phyloP scores from a whole-genome alignment of 2,329 filamentous ascomycete species.

The Conoideocrella luteorostrata region DNA sequence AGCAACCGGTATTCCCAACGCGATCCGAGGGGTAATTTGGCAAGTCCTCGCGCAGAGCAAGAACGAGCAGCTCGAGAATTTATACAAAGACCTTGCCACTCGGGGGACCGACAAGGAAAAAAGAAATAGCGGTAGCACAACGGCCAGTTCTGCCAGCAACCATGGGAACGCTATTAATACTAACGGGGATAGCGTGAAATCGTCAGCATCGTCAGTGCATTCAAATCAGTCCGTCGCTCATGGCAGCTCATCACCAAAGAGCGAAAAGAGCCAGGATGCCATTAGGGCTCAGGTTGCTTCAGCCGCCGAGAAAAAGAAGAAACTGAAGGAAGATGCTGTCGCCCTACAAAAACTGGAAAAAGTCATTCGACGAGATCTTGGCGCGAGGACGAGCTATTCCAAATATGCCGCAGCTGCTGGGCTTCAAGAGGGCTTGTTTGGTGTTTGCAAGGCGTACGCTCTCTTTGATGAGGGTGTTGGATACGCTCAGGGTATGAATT shows the following conservation, averaged over 20 bases:
- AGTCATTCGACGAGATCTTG: slow-evolving; percentile 81
- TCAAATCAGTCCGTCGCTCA: slow-evolving; percentile 66
- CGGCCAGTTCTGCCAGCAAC: slow-evolving; percentile 40
- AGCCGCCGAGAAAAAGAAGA: slow-evolving; percentile 66
- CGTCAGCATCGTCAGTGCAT: slow-evolving; percentile 78
- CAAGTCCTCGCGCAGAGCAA: slow-evolving; percentile 95
- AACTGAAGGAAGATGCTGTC: slow-evolving; percentile 68
- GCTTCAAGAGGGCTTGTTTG: slow-evolving; percentile 88
- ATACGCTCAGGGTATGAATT: slow-evolving; percentile 98
- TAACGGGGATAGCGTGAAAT: slow-evolving; percentile 59
- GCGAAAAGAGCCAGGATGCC: slow-evolving; percentile 58
- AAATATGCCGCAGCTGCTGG: slow-evolving; percentile 90
- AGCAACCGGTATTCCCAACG: slow-evolving; percentile 85
- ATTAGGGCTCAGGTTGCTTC: slow-evolving; percentile 58
- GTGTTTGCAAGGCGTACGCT: slow-evolving; percentile 95
- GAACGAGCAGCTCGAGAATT: slow-evolving; percentile 77
- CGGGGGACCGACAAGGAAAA: slow-evolving; percentile 78
- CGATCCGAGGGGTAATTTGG: slow-evolving; percentile 97
- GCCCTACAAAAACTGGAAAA: slow-evolving; percentile 82
- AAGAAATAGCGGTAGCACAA: slow-evolving; percentile 48
- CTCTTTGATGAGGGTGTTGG: slow-evolving; percentile 91
- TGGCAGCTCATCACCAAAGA: slow-evolving; percentile 48
- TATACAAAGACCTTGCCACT: slow-evolving; percentile 76
- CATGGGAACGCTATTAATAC: slow-evolving; percentile 51
- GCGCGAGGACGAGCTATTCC: slow-evolving; percentile 89